Evolutionary conservation across 306 rosid genomes (phyloP).

Genomic region (Quercus mongolica): DNA sequence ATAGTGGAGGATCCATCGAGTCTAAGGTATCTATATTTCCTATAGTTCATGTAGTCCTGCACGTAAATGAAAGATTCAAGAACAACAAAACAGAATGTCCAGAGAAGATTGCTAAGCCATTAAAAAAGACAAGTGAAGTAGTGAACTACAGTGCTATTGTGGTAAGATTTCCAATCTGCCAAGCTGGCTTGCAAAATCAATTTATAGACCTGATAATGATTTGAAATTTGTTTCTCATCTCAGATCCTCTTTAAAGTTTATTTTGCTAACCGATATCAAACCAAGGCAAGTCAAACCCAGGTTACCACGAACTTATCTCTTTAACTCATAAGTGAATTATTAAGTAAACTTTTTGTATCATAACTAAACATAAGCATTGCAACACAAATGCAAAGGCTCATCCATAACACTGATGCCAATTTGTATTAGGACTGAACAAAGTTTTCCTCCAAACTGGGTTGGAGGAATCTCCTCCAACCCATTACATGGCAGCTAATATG

Average conservation of each 20-base stretch:
- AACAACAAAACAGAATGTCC: background rate
- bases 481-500: no score
- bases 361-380: background rate
- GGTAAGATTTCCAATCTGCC: background rate
- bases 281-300: background rate
- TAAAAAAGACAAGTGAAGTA: background rate
- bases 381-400: background rate
- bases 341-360: background rate
- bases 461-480: no score
- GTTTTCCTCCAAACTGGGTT: no score
- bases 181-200: background rate
- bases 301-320: background rate
- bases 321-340: background rate
- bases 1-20: constrained; percentile 97
- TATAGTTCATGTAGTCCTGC: constrained; percentile 98
- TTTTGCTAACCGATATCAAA: background rate
- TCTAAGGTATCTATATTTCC: constrained; percentile 87
- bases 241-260: background rate
- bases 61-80: constrained; percentile 17
- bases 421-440: background rate
- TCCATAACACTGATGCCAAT: background rate
- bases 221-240: background rate
- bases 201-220: background rate
- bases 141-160: background rate
- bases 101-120: background rate